These are phyloP conservation scores for Auxenochlorella pyrenoidosa DNA, from an alignment of 139 green algal genomes.

Conservation along the genomic window DNA sequence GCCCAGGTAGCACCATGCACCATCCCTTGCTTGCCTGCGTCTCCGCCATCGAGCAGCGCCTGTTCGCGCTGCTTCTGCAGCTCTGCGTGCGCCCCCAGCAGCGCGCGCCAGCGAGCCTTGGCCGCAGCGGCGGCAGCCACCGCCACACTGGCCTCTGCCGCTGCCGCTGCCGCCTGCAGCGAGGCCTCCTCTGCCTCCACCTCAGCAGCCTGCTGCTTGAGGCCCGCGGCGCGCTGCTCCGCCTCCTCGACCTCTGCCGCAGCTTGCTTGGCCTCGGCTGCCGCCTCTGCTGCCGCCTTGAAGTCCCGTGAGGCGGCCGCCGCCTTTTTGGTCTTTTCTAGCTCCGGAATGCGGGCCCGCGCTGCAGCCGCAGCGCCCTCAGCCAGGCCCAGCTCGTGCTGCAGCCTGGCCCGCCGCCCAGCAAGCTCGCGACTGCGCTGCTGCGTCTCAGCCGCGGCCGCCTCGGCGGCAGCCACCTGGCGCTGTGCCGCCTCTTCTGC, in stretches of 20 bases:
- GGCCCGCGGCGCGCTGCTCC: background rate
- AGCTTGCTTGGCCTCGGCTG: constrained; percentile 57
- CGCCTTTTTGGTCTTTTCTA: constrained; percentile 68
- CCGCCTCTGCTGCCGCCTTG: constrained; percentile 63
- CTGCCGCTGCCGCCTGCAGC: background rate
- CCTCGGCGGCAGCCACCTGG: constrained; percentile 22
- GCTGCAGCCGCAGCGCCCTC: constrained; percentile 42
- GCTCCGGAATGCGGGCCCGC: constrained; percentile 49
- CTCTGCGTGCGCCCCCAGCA: constrained; percentile 11
- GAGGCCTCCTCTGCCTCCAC: background rate
- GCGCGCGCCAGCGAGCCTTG: background rate
- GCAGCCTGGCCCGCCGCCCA: constrained; percentile 32
- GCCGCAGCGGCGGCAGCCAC: background rate
- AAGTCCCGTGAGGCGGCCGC: constrained; percentile 65
- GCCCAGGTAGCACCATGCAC: background rate
- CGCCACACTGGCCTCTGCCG: background rate
- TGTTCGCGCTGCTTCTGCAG: constrained; percentile 3
- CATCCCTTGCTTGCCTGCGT: background rate
- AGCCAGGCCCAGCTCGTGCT: constrained; percentile 48
- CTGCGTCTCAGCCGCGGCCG: constrained; percentile 36
- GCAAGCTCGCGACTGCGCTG: constrained; percentile 26
- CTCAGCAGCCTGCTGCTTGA: constrained; percentile 13
- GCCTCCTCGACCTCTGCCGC: constrained; percentile 1
- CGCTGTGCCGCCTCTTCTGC: constrained; percentile 7
- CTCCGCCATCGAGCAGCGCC: background rate